These are phyloP conservation scores for Aspergillus ellipticus DNA, from an alignment of 495 filamentous ascomycete species.

Conservation along the genomic window DNA sequence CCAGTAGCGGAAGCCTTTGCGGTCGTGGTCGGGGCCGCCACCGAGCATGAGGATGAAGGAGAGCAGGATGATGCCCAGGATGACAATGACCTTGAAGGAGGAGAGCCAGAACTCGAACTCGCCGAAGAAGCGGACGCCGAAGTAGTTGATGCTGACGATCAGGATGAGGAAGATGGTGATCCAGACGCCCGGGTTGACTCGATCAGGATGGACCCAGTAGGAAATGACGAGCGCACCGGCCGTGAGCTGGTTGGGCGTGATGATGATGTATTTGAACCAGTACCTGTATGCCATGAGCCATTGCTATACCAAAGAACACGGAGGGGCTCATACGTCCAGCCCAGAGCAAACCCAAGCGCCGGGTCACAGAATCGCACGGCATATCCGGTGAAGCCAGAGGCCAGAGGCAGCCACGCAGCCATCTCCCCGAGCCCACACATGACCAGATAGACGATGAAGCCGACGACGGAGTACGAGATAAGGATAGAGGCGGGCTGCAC, in stretches of 20 bases:
- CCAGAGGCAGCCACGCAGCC: conserved; percentile 62
- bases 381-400: conserved; percentile 57
- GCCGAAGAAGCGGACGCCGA: conserved; percentile 66
- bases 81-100: conserved; percentile 69
- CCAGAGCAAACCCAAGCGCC: conserved; percentile 64
- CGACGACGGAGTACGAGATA: conserved; percentile 62
- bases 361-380: conserved; percentile 65
- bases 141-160: conserved; percentile 54
- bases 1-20: conserved; percentile 79
- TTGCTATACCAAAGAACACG: background rate
- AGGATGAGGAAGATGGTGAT: conserved; percentile 51
- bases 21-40: conserved; percentile 66
- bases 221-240: conserved; percentile 74
- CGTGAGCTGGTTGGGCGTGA: conserved; percentile 77
- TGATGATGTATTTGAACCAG: conserved; percentile 67
- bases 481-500: conserved; percentile 66
- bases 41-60: conserved; percentile 69
- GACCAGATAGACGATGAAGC: conserved; percentile 60
- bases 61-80: conserved; percentile 62
- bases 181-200: conserved; percentile 49
- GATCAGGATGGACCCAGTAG: conserved; percentile 56
- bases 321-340: conserved; percentile 45
- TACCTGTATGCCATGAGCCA: conserved; percentile 35
- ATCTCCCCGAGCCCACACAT: conserved; percentile 68
- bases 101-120: conserved; percentile 84